These are phyloP conservation scores for Millerago galiae DNA, from an alignment of 805 yeast genomes.

Conservation along the genomic window DNA sequence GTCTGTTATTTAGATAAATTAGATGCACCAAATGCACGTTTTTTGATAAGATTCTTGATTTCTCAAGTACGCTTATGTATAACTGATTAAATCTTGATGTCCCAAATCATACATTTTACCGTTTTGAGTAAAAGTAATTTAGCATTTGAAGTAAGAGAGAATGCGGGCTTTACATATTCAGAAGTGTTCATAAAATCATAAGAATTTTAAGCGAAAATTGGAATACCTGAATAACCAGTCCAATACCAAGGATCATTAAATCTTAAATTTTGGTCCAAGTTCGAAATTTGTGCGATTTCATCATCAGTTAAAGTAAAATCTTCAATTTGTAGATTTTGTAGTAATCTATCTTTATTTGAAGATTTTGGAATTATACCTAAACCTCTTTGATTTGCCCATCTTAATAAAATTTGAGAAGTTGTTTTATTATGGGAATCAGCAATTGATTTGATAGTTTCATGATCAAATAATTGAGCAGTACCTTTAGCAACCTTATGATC, in stretches of 20 bases:
- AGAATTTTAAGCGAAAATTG: constrained; percentile 17
- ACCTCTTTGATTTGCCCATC: constrained; percentile 83
- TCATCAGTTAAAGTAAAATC: constrained; percentile 47
- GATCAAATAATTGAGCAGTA: constrained; percentile 51
- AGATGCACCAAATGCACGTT: no score
- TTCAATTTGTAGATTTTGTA: constrained; percentile 51
- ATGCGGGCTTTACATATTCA: no score
- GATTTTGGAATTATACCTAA: constrained; percentile 80
- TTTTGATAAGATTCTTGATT: no score
- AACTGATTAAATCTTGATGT: no score
- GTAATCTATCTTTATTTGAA: constrained; percentile 56
- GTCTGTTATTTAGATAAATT: no score
- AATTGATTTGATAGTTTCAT: constrained; percentile 44
- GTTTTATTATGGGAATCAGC: constrained; percentile 51
- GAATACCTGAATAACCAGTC: constrained; percentile 20
- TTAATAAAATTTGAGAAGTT: constrained; percentile 62
- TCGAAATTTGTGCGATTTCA: constrained; percentile 49
- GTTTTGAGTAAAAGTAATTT: no score
- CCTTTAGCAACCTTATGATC: constrained; percentile 44
- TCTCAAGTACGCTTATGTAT: no score
- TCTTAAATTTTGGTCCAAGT: constrained; percentile 63
- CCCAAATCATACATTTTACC: no score
- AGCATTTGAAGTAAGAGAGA: no score
- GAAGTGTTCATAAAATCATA: no score
- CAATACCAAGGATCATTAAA: constrained; percentile 68